Evolutionary conservation across 1,139 yeast genomes (phyloP).

Genomic region (Candida buenavistaensis): DNA sequence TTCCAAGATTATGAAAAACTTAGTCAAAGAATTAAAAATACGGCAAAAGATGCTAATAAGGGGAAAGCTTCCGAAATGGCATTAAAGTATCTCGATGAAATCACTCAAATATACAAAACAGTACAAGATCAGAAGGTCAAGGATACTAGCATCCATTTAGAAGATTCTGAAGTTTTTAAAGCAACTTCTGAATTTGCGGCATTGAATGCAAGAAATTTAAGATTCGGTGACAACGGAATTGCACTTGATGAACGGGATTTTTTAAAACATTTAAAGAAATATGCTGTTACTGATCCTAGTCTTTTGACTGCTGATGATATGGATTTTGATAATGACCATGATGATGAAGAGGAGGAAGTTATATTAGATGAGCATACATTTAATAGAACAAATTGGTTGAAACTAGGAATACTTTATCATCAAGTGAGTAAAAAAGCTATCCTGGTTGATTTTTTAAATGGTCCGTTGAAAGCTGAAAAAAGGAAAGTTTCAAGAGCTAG

Average conservation of each 20-base stretch:
- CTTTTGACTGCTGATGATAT: constrained; percentile 2
- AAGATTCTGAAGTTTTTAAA: constrained; percentile 42
- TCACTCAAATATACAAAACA: constrained; percentile 28
- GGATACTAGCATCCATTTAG: constrained; percentile 22
- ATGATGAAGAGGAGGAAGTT: constrained; percentile 10
- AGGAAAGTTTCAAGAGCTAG: constrained; percentile 36
- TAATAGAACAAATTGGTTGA: constrained; percentile 55
- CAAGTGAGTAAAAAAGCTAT: constrained; percentile 49
- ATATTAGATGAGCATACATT: constrained; percentile 25
- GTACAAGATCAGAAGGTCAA: constrained; percentile 31
- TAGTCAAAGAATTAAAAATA: constrained; percentile 21
- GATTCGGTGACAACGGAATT: constrained; percentile 53
- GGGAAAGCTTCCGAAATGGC: constrained; percentile 35
- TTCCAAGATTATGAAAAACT: constrained; percentile 26
- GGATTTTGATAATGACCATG: constrained; percentile 13
- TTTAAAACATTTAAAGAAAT: constrained; percentile 36
- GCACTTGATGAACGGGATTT: constrained; percentile 51
- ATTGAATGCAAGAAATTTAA: constrained; percentile 56
- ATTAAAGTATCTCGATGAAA: constrained; percentile 26
- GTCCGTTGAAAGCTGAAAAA: constrained; percentile 69
- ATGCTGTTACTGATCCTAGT: constrained; percentile 23
- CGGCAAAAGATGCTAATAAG: constrained; percentile 30
- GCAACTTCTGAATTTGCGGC: constrained; percentile 44
- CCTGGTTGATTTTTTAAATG: constrained; percentile 62
- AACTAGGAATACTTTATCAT: constrained; percentile 56